phyloP scores from a whole-genome alignment of 345 rosid genomes.

The Geranium rotundifolium region DNA sequence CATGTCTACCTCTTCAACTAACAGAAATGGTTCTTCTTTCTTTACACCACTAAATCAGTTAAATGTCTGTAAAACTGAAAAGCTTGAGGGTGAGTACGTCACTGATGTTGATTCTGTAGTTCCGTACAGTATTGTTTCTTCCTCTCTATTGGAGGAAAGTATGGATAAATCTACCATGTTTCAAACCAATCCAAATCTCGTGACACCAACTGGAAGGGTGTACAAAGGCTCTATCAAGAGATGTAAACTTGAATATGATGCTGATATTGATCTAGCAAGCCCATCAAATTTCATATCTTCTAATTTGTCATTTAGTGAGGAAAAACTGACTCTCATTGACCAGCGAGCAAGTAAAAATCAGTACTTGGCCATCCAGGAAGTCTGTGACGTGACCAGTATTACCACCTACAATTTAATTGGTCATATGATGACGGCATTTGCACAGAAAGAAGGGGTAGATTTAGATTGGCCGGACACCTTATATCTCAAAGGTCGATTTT shows the following conservation, averaged over 20 bases:
- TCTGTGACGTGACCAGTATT: conserved; percentile 58
- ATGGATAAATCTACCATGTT: background rate
- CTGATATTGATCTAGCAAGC: conserved; percentile 13
- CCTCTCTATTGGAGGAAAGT: conserved; percentile 12
- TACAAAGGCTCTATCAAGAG: conserved; percentile 9
- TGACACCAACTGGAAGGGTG: conserved; percentile 5
- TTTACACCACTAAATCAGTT: conserved; percentile 3
- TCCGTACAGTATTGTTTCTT: conserved; percentile 16
- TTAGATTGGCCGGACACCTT: conserved; percentile 22
- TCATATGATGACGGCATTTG: conserved; percentile 35
- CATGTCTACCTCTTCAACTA: conserved; percentile 7
- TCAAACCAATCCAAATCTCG: conserved; percentile 2
- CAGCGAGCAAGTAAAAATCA: conserved; percentile 24
- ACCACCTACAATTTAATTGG: conserved; percentile 63
- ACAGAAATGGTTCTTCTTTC: conserved; percentile 14
- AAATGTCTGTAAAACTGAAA: background rate
- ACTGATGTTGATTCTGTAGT: conserved; percentile 13
- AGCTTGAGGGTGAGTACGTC: conserved; percentile 11
- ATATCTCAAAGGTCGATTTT: conserved; percentile 38
- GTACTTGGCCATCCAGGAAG: conserved; percentile 65
- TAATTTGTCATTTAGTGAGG: conserved; percentile 11
- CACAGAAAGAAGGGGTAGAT: conserved; percentile 27
- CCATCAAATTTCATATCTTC: conserved; percentile 14
- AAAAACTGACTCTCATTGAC: conserved; percentile 13
- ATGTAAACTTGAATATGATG: conserved; percentile 19